Conservation (phyloP, 371 early-diverging fungal species). For the Circinella umbellata region DNA sequence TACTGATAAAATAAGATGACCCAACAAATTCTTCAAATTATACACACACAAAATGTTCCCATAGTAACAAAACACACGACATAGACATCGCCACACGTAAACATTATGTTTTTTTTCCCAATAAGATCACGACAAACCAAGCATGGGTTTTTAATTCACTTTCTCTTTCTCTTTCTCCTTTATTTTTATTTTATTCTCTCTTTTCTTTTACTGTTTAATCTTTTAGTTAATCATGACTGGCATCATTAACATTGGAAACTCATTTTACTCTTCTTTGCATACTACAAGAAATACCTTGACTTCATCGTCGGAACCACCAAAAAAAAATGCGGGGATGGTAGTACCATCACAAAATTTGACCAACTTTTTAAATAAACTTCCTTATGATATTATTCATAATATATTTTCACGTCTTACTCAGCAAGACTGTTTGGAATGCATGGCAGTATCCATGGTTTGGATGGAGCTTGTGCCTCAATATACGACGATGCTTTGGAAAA, state of each 20-base stretch:
- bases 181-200: too few relatives aligned
- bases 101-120: too few relatives aligned
- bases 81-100: too few relatives aligned
- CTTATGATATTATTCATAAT: constrained; percentile 4
- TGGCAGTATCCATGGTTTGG: constrained; percentile 7
- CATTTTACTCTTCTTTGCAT: too few relatives aligned
- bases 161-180: too few relatives aligned
- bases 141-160: too few relatives aligned
- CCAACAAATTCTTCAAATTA: too few relatives aligned
- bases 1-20: too few relatives aligned
- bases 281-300: neutral
- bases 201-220: neutral
- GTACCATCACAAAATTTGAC: too few relatives aligned
- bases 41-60: too few relatives aligned
- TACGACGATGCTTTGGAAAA: neutral
- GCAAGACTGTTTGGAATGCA: constrained; percentile 8
- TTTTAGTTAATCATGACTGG: neutral
- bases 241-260: neutral
- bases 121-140: too few relatives aligned
- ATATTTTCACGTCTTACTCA: constrained; percentile 5
- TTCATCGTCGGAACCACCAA: neutral
- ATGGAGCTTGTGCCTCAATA: constrained; percentile 1
- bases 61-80: too few relatives aligned
- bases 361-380: neutral
- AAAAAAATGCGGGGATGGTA: neutral